These are phyloP conservation scores for Penstemon barbatus DNA, from an alignment of 257 asterid species.

Conservation along the genomic window DNA sequence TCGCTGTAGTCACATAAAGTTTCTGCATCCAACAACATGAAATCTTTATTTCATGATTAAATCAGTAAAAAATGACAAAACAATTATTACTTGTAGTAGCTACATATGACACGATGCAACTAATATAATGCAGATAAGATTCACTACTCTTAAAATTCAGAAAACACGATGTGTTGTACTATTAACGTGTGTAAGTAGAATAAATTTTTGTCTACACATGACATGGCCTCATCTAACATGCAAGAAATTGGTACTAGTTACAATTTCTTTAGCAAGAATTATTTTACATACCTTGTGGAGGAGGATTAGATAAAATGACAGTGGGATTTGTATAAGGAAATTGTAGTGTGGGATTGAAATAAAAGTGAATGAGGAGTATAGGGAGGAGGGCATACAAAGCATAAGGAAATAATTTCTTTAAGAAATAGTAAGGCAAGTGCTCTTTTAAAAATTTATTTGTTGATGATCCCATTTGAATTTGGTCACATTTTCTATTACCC, in stretches of 20 bases:
- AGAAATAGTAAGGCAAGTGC: not conserved
- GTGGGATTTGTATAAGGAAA: conserved; percentile 26
- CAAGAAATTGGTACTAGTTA: too few species aligned
- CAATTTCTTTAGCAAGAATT: too few species aligned
- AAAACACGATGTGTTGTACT: too few species aligned
- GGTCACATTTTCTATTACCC: too few species aligned
- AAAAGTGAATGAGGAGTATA: conserved; percentile 43
- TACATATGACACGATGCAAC: too few species aligned
- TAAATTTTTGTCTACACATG: too few species aligned
- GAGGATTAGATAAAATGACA: not conserved
- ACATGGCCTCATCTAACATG: too few species aligned
- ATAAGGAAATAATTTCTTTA: conserved; percentile 37
- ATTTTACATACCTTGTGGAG: conserved; percentile 40
- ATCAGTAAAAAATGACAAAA: not conserved
- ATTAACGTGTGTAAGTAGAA: too few species aligned
- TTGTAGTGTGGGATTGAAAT: conserved; percentile 29
- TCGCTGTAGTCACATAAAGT: conserved; percentile 58
- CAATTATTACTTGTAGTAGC: not conserved
- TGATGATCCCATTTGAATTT: conserved; percentile 31
- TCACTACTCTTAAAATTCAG: too few species aligned
- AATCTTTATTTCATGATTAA: not conserved
- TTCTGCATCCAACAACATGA: conserved; percentile 33
- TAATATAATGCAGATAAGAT: too few species aligned
- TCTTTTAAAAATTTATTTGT: conserved; percentile 13
- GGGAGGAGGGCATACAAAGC: conserved; percentile 40